Conservation (phyloP, 2,329 filamentous ascomycete genomes). For the Neurospora sp. region DNA sequence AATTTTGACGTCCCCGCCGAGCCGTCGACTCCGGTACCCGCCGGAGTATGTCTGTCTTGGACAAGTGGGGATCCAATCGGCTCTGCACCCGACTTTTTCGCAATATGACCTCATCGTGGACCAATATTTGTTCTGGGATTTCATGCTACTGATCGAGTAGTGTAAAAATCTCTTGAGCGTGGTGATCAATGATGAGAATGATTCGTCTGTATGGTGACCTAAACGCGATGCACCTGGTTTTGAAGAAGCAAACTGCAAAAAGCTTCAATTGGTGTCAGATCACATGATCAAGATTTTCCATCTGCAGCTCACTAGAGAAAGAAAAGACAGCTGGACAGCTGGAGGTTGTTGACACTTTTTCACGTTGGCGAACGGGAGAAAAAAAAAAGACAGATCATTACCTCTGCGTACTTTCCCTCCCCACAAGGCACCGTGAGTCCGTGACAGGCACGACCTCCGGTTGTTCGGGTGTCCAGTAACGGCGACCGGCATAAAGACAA, state of each 20-base stretch:
- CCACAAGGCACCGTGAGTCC: not conserved
- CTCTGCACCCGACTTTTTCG: slow-evolving; percentile 3
- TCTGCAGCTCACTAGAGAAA: too few species aligned
- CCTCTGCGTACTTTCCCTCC: not conserved
- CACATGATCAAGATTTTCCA: not conserved
- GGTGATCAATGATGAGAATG: not conserved
- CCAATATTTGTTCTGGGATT: not conserved
- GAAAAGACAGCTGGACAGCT: not conserved
- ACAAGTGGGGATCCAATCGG: slow-evolving; percentile 2
- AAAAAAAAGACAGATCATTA: not conserved
- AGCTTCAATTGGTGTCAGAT: not conserved
- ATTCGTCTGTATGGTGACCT: not conserved
- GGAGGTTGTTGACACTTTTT: not conserved
- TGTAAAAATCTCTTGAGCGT: not conserved
- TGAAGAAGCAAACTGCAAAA: not conserved
- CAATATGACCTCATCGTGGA: slow-evolving; percentile 11
- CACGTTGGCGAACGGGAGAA: not conserved
- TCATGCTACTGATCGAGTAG: not conserved
- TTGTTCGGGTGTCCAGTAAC: not conserved
- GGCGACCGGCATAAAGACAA: not conserved
- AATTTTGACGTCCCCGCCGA: not conserved
- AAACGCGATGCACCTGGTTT: not conserved
- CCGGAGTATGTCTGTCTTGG: not conserved
- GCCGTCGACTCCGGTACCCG: not conserved
- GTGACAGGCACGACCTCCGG: not conserved